Percentiles rank a stretch among this genome's conserved stretches.
Conservation (phyloP, 208 protist species). For the Phytomonas sp. region DNA sequence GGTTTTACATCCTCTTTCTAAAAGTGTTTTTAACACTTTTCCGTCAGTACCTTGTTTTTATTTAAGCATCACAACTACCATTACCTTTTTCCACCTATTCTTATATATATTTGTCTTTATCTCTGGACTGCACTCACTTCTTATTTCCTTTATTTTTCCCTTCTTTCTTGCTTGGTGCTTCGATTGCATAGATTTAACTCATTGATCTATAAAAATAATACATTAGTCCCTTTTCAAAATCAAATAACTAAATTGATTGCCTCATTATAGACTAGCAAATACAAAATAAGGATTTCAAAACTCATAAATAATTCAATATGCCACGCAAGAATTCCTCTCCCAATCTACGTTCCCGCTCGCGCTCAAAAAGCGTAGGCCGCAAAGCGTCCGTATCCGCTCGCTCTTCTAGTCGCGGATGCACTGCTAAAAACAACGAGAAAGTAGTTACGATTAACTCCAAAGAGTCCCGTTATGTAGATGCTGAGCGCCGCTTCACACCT, state of each 20-base stretch:
- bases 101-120: neutral
- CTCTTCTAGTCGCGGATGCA: slow-evolving; percentile 6
- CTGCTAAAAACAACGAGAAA: neutral
- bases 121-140: neutral
- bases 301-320: slow-evolving; percentile 17
- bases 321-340: slow-evolving; percentile 21
- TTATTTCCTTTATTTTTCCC: neutral
- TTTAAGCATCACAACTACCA: neutral
- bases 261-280: slow-evolving; percentile 2
- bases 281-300: neutral
- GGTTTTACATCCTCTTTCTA: neutral
- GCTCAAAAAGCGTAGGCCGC: slow-evolving; percentile 17
- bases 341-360: slow-evolving; percentile 27
- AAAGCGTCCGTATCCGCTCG: neutral
- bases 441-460: slow-evolving; percentile 23
- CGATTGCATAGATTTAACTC: neutral
- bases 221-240: neutral
- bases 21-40: neutral
- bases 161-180: neutral
- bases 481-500: slow-evolving; percentile 57
- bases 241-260: neutral
- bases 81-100: neutral
- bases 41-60: neutral
- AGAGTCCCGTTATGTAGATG: slow-evolving; percentile 41
- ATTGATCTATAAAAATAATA: neutral